These are phyloP conservation scores for Takashimella koratensis DNA, from an alignment of 1,284 basidiomycete species.

Conservation along the genomic window DNA sequence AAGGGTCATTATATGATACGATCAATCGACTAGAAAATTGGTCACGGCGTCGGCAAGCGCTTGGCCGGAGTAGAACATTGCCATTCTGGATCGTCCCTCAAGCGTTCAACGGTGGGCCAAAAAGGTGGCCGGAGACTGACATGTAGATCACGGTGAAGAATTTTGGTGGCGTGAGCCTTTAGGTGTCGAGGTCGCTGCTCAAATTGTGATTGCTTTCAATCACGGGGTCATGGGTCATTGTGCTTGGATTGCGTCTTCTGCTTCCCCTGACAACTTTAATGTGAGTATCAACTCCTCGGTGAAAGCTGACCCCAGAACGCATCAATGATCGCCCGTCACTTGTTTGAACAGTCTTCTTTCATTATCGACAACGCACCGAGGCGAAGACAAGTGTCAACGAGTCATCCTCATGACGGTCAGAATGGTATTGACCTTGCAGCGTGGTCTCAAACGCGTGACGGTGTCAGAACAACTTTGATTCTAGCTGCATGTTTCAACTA, in stretches of 20 bases:
- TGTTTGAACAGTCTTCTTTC: conserved; percentile 9
- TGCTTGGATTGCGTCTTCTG: conserved; percentile 6
- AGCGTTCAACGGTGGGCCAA: conserved; percentile 6
- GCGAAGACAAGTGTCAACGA: conserved; percentile 4
- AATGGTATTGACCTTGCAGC: conserved; percentile 15
- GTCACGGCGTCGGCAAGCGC: not conserved
- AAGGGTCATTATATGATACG: conserved; percentile 16
- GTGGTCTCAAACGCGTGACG: conserved; percentile 5
- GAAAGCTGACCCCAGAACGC: conserved; percentile 10
- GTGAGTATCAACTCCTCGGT: conserved; percentile 3
- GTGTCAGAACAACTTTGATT: conserved; percentile 9
- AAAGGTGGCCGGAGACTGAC: not conserved
- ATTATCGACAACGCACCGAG: conserved; percentile 6
- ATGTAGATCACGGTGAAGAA: conserved; percentile 14
- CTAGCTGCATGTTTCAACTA: conserved; percentile 14
- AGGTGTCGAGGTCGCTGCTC: conserved; percentile 10
- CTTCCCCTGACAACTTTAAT: conserved; percentile 9
- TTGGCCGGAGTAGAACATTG: conserved; percentile 2
- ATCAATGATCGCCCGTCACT: conserved; percentile 10
- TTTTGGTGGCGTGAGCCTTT: conserved; percentile 23
- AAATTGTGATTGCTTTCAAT: conserved; percentile 9
- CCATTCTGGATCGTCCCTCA: conserved; percentile 20
- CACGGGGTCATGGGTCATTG: conserved; percentile 14
- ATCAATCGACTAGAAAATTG: conserved; percentile 9
- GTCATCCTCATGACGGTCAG: conserved; percentile 6